Evolutionary conservation across 2,329 filamentous ascomycete genomes (phyloP).

Genomic region (Magnaporthales sp.): DNA sequence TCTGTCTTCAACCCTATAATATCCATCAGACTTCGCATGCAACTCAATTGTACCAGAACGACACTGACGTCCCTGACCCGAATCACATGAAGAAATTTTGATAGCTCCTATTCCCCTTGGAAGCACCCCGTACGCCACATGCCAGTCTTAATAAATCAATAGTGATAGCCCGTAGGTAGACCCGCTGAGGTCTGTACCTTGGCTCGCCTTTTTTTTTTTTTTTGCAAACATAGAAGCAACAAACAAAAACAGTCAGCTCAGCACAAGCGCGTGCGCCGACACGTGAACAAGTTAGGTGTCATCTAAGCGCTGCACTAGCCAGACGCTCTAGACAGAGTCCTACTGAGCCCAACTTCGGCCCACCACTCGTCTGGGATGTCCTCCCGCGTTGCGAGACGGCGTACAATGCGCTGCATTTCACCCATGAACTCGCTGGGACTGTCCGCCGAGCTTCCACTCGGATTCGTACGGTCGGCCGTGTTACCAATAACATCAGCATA

Average conservation of each 20-base stretch:
- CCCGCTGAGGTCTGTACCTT: neutral
- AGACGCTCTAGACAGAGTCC: conserved; percentile 37
- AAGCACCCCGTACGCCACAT: neutral
- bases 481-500: conserved; percentile 39
- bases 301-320: neutral
- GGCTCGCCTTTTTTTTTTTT: neutral
- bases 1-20: neutral
- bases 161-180: neutral
- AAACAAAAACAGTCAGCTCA: neutral
- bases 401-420: conserved; percentile 65
- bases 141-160: neutral
- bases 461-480: conserved; percentile 1
- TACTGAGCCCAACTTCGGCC: conserved; percentile 59
- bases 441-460: conserved; percentile 17
- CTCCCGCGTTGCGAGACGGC: conserved; percentile 58
- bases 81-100: neutral
- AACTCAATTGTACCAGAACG: neutral
- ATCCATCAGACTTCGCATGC: neutral
- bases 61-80: neutral
- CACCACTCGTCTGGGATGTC: conserved; percentile 81
- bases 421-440: conserved; percentile 26
- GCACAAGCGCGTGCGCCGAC: neutral
- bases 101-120: neutral
- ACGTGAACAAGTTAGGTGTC: neutral
- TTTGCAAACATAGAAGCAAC: neutral